phyloP scores from a whole-genome alignment of 257 asterid genomes.

The Salvia hispanica region DNA sequence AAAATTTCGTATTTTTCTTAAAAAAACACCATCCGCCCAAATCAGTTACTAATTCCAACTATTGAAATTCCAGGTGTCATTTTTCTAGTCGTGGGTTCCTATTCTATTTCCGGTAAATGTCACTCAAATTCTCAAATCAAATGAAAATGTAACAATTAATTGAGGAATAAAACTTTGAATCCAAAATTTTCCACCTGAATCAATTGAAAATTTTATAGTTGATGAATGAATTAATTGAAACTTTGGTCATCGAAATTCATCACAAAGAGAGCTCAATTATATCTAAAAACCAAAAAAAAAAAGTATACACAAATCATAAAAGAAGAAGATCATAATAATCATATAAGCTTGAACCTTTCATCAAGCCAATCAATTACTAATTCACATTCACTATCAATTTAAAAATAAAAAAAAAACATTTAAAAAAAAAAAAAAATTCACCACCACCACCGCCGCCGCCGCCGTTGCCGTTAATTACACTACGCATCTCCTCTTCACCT shows the following conservation, averaged over 20 bases:
- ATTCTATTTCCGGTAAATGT: no score
- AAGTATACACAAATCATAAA: conserved; percentile 26
- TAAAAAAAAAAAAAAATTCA: no score
- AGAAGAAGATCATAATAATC: background rate
- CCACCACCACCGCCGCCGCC: conserved; percentile 20
- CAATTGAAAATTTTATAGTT: background rate
- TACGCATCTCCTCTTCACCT: conserved; percentile 48
- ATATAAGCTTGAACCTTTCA: conserved; percentile 19
- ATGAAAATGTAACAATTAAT: no score
- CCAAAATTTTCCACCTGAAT: background rate
- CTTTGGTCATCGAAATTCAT: no score
- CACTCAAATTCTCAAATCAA: no score
- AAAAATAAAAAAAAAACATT: conserved; percentile 5
- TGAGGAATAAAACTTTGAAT: background rate
- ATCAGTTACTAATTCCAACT: no score
- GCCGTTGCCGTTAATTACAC: conserved; percentile 21
- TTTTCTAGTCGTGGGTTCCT: no score
- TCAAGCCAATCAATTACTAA: conserved; percentile 24
- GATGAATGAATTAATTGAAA: no score
- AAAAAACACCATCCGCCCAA: no score
- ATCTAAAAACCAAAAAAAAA: background rate
- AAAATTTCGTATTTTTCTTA: no score
- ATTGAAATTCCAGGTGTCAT: no score
- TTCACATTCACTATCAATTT: background rate
- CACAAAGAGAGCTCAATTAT: background rate